Percentiles rank a stretch among this genome's conserved stretches.
These are phyloP conservation scores for Maudiozyma barnettii DNA, from an alignment of 805 yeast genomes.

Conservation along the genomic window DNA sequence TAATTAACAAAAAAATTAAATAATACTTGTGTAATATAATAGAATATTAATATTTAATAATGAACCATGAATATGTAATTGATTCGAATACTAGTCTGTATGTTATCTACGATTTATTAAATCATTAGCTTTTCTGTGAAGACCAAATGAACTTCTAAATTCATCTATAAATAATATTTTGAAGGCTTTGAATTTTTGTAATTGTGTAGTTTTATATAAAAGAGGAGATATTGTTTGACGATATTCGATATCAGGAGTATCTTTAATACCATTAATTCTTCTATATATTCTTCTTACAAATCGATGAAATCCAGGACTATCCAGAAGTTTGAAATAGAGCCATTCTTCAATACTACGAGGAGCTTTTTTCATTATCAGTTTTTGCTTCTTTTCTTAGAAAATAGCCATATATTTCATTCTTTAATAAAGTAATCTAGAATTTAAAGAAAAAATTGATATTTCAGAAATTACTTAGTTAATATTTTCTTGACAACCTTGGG, in stretches of 20 bases:
- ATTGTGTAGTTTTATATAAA: constrained; percentile 39
- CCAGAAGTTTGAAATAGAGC: constrained; percentile 39
- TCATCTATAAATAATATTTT: constrained; percentile 53
- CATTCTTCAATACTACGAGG: constrained; percentile 40
- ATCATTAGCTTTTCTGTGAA: constrained; percentile 25
- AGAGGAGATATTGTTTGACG: constrained; percentile 9
- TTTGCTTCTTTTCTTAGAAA: too few relatives aligned
- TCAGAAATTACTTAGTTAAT: too few relatives aligned
- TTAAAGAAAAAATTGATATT: too few relatives aligned
- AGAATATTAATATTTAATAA: too few relatives aligned
- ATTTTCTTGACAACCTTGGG: too few relatives aligned
- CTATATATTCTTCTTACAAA: constrained; percentile 58
- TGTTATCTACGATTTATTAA: neutral
- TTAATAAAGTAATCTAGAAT: too few relatives aligned
- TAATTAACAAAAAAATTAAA: too few relatives aligned
- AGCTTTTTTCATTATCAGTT: constrained; percentile 9
- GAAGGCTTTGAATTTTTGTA: constrained; percentile 54
- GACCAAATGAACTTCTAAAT: constrained; percentile 43
- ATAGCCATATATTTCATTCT: too few relatives aligned
- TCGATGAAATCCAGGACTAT: constrained; percentile 49
- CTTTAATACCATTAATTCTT: constrained; percentile 48
- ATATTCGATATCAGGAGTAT: constrained; percentile 29
- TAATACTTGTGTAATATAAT: too few relatives aligned
- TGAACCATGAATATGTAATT: too few relatives aligned
- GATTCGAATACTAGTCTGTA: neutral